Percentiles rank a stretch among this genome's conserved stretches.
These are phyloP conservation scores for Pugionium dolabratum DNA, from an alignment of 345 rosid genomes.

Conservation along the genomic window DNA sequence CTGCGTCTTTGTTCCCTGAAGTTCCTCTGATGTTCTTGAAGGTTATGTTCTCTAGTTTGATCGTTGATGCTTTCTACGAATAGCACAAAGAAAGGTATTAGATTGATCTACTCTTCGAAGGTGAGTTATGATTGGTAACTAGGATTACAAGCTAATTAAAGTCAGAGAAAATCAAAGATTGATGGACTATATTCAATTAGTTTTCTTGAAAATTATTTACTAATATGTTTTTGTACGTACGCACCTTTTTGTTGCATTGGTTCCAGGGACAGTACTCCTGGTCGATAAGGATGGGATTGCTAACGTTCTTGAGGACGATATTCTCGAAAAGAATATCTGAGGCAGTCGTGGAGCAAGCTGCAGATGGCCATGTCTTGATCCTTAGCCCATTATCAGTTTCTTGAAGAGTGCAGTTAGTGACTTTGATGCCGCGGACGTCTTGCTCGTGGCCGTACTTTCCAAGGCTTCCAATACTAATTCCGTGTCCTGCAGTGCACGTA, in stretches of 20 bases:
- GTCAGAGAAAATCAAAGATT: too few relatives aligned
- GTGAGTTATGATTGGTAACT: too few relatives aligned
- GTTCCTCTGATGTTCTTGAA: slow-evolving; percentile 49
- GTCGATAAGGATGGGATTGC: slow-evolving; percentile 68
- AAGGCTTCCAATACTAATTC: slow-evolving; percentile 58
- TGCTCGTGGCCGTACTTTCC: slow-evolving; percentile 60
- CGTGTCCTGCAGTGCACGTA: slow-evolving; percentile 81
- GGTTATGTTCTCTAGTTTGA: slow-evolving; percentile 32
- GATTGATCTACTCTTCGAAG: too few relatives aligned
- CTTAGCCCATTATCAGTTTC: slow-evolving; percentile 64
- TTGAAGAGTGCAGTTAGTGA: slow-evolving; percentile 53
- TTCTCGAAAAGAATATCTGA: slow-evolving; percentile 44
- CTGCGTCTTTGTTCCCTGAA: slow-evolving; percentile 44
- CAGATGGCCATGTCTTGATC: slow-evolving; percentile 66
- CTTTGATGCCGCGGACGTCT: slow-evolving; percentile 52
- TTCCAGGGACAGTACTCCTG: slow-evolving; percentile 48
- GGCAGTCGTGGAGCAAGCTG: slow-evolving; percentile 50
- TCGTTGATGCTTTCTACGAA: slow-evolving; percentile 29
- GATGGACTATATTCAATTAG: too few relatives aligned
- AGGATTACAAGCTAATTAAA: too few relatives aligned
- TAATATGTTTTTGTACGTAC: not conserved
- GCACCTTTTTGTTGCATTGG: slow-evolving; percentile 35
- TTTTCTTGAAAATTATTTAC: too few relatives aligned
- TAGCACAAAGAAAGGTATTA: not conserved
- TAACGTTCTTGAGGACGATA: slow-evolving; percentile 54